These are phyloP conservation scores for Ceratocystiopsis brevicomis DNA, from an alignment of 2,329 filamentous ascomycete genomes.

Conservation along the genomic window DNA sequence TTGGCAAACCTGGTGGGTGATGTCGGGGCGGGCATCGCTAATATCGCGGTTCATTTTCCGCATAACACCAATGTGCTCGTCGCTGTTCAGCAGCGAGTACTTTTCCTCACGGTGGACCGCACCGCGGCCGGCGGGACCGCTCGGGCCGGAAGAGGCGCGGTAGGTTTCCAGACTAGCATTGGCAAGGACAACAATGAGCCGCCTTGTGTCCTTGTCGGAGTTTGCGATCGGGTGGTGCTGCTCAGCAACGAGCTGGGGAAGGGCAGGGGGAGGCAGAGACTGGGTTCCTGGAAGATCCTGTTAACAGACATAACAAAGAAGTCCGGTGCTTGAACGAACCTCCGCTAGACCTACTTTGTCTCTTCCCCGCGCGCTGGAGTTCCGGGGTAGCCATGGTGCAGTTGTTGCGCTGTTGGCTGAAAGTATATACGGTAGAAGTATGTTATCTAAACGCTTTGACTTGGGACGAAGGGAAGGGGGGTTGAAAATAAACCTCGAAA, in stretches of 20 bases:
- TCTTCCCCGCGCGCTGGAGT: conserved; percentile 13
- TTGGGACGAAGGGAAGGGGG: no score
- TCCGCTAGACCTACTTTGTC: conserved; percentile 13
- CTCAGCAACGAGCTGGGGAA: conserved; percentile 85
- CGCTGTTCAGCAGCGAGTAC: conserved; percentile 93
- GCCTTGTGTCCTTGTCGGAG: conserved; percentile 75
- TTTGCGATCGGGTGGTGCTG: conserved; percentile 70
- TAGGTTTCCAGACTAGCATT: conserved; percentile 97
- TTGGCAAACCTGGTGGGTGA: conserved; percentile 76
- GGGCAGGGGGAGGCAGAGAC: conserved; percentile 75
- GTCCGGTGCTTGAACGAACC: no score
- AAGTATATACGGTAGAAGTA: no score
- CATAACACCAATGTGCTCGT: conserved; percentile 98
- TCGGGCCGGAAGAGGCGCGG: conserved; percentile 60
- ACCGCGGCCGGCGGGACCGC: conserved; percentile 44
- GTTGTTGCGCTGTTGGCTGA: no score
- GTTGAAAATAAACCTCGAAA: no score
- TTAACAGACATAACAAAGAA: not conserved
- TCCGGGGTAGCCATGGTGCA: conserved; percentile 8
- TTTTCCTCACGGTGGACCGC: conserved; percentile 63
- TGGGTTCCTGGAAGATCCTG: conserved; percentile 50
- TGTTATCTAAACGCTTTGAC: no score
- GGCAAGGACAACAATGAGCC: conserved; percentile 87
- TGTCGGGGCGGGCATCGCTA: conserved; percentile 90
- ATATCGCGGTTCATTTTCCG: conserved; percentile 99